Percentiles rank a stretch among this genome's conserved stretches.
phyloP scores from a whole-genome alignment of 2,329 filamentous ascomycete species.

The Blumeria graminis region DNA sequence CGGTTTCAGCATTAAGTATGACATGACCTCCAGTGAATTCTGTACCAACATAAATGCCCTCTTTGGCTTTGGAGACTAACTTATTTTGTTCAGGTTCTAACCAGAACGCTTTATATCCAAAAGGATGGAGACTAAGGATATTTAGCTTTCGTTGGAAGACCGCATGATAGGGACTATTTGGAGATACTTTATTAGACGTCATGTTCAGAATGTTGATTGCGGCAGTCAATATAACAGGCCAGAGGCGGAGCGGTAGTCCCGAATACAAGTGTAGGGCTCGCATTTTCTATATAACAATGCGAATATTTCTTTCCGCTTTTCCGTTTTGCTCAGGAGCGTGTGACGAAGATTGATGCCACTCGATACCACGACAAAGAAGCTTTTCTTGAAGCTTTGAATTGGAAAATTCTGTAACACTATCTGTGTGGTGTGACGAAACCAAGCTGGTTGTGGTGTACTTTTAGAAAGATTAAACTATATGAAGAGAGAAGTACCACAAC shows the following conservation, averaged over 20 bases:
- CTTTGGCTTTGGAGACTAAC: background rate
- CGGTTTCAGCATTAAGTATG: background rate
- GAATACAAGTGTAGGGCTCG: background rate
- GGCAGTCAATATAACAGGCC: background rate
- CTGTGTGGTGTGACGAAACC: too few species aligned
- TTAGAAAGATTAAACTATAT: too few species aligned
- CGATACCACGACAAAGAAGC: background rate
- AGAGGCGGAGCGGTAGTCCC: background rate
- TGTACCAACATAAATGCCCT: background rate
- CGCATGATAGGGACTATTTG: background rate
- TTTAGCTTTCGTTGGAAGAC: background rate
- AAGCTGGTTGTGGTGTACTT: too few species aligned
- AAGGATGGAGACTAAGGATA: background rate
- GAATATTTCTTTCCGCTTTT: background rate
- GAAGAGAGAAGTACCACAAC: too few species aligned
- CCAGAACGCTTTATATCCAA: background rate
- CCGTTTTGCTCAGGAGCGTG: background rate
- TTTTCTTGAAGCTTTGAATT: background rate
- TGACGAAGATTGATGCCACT: background rate
- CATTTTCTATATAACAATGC: background rate
- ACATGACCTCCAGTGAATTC: background rate
- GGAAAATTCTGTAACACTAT: background rate
- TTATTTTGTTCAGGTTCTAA: background rate
- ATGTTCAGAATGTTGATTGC: background rate
- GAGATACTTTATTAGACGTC: background rate